Percentiles rank a stretch among this genome's conserved stretches.
Evolutionary conservation across 2,329 filamentous ascomycete species (phyloP).

Genomic region (Volutella citrinella): DNA sequence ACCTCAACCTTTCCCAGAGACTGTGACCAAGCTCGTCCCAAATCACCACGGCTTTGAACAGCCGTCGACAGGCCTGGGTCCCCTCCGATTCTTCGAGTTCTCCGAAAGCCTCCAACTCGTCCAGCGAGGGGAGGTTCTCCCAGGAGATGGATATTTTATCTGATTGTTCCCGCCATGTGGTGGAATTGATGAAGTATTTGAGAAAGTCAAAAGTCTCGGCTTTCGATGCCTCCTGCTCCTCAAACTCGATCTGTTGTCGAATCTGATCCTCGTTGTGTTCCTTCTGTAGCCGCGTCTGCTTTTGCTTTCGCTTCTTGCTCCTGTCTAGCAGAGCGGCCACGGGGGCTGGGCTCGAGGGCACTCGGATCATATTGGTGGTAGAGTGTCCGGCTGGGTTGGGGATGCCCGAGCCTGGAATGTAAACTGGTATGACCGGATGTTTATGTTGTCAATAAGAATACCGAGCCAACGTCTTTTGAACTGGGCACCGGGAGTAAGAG

Average conservation of each 20-base stretch:
- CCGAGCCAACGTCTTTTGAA: too few relatives aligned
- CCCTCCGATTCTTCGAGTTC: constrained; percentile 31
- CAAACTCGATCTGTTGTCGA: constrained; percentile 21
- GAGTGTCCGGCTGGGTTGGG: constrained; percentile 3
- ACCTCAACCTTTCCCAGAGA: constrained; percentile 35
- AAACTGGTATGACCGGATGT: too few relatives aligned
- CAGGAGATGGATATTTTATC: constrained; percentile 33
- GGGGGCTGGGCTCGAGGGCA: constrained; percentile 15
- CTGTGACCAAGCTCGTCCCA: constrained; percentile 36
- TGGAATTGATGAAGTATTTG: constrained; percentile 18
- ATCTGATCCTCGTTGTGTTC: constrained; percentile 18
- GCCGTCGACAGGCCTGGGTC: constrained; percentile 32
- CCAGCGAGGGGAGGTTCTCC: constrained; percentile 32
- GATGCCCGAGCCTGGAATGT: background rate
- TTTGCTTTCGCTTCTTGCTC: constrained; percentile 24
- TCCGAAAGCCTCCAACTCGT: constrained; percentile 32
- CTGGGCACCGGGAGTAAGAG: too few relatives aligned
- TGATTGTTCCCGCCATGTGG: constrained; percentile 28
- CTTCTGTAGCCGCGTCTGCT: constrained; percentile 19
- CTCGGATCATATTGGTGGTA: constrained; percentile 17
- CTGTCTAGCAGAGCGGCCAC: constrained; percentile 23
- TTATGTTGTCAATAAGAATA: too few relatives aligned
- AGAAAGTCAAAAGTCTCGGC: constrained; percentile 31
- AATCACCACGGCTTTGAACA: constrained; percentile 37
- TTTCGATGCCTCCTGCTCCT: constrained; percentile 29